These are phyloP conservation scores for Colletotrichum euphorbiae DNA, from an alignment of 2,329 filamentous ascomycete species.

Conservation along the genomic window DNA sequence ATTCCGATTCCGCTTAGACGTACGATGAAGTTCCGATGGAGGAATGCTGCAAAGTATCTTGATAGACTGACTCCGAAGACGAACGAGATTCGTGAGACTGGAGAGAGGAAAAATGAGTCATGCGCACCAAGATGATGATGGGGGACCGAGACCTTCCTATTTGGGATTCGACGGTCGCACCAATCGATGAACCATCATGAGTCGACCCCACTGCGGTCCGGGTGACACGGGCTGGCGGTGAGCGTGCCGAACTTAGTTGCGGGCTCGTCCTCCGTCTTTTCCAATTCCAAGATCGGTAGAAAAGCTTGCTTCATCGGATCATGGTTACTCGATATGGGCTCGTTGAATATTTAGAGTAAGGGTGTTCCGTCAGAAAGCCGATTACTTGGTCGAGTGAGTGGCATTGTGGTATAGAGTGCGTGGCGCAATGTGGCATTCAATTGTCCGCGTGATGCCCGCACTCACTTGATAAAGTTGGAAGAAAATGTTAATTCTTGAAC, in stretches of 20 bases:
- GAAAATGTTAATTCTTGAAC: not conserved
- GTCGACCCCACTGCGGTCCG: constrained; percentile 13
- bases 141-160: constrained; percentile 23
- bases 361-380: too few species aligned
- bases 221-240: constrained; percentile 6
- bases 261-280: not conserved
- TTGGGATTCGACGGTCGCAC: constrained; percentile 18
- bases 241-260: constrained; percentile 13
- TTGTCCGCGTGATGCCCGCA: too few species aligned
- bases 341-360: too few species aligned
- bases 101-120: constrained; percentile 19
- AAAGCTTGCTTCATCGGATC: too few species aligned
- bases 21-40: not conserved
- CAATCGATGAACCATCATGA: constrained; percentile 35
- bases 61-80: not conserved
- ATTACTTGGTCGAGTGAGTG: too few species aligned
- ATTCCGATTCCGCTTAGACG: not conserved
- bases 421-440: too few species aligned
- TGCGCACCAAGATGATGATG: not conserved
- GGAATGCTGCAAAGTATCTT: not conserved
- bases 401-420: too few species aligned
- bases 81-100: not conserved
- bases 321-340: too few species aligned
- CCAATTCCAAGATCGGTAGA: not conserved
- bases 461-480: not conserved